A percentile compares a stretch with the other conserved stretches of the same genome.
Evolutionary conservation across 257 asterid genomes (phyloP).

Genomic region (Solanum chmielewskii): DNA sequence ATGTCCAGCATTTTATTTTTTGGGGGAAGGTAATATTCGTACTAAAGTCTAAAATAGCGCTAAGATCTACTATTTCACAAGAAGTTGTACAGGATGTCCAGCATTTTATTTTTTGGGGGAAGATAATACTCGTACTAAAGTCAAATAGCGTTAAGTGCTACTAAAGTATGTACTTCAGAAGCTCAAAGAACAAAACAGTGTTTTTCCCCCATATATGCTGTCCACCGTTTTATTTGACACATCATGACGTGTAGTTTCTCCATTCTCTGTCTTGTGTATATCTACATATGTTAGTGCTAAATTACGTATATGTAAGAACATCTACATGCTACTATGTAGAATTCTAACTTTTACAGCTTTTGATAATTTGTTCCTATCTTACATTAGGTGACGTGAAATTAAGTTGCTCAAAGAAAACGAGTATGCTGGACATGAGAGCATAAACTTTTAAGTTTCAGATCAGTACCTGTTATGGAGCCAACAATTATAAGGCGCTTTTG

Average conservation of each 20-base stretch:
- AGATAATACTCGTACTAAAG: neutral
- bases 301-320: no score
- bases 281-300: neutral
- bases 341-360: neutral
- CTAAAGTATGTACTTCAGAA: neutral
- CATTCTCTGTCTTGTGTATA: neutral
- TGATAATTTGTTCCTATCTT: neutral
- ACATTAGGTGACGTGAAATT: neutral
- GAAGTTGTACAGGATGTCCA: neutral
- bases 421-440: neutral
- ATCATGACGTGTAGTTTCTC: neutral
- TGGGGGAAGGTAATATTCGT: neutral
- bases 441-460: neutral
- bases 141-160: neutral
- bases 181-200: neutral
- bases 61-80: neutral
- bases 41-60: neutral
- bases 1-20: neutral
- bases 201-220: neutral
- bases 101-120: neutral
- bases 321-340: neutral
- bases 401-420: neutral
- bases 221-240: neutral
- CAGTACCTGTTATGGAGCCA: conserved; percentile 85
- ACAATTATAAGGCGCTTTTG: conserved; percentile 77